These are phyloP conservation scores for Hevea brasiliensis DNA, from an alignment of 345 rosid species.

Conservation along the genomic window DNA sequence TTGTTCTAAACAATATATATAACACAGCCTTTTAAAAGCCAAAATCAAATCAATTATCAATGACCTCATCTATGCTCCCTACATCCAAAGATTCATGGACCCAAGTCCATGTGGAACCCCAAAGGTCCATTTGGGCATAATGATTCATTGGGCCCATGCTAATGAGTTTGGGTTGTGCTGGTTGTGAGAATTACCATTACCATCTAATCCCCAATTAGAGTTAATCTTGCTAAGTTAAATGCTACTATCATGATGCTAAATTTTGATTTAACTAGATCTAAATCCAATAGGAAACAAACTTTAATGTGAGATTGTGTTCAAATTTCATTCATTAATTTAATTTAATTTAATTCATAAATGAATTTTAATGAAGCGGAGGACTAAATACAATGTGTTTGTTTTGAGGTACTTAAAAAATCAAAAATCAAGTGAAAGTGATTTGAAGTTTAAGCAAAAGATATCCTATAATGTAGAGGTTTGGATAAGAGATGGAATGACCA, in stretches of 20 bases:
- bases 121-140: no score
- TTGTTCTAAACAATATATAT: not conserved
- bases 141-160: not conserved
- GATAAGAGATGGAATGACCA: constrained; percentile 38
- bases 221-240: no score
- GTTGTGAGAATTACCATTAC: not conserved
- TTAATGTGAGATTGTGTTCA: no score
- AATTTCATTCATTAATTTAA: no score
- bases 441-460: constrained; percentile 18
- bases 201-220: no score
- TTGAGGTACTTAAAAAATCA: constrained; percentile 1
- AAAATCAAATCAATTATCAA: not conserved
- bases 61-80: not conserved
- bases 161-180: not conserved
- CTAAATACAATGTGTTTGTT: not conserved
- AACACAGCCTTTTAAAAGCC: not conserved
- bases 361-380: not conserved
- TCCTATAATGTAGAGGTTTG: constrained; percentile 14
- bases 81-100: not conserved
- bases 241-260: no score
- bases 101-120: no score
- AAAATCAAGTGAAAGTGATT: constrained; percentile 23
- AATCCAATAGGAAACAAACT: no score
- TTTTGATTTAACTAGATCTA: no score
- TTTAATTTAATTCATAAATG: no score